Base-by-base conservation (phyloP, 306 rosid genomes). In the Ammopiptanthus mongolicus region DNA sequence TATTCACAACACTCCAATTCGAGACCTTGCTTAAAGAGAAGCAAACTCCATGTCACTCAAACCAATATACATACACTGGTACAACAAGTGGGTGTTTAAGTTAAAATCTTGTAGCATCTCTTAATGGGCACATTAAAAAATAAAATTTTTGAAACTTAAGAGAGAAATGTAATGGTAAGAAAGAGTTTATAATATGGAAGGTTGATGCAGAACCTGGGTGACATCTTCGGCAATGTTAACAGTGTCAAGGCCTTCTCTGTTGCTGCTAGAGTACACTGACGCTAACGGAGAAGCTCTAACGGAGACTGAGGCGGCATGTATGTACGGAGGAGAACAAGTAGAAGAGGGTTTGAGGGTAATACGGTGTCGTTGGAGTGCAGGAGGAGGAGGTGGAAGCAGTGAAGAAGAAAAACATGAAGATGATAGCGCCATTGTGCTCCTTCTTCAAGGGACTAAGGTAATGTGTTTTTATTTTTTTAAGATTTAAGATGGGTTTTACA, bases 181-280 rank as follows among this genome's bases (percentile, higher is more conserved):
- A 4, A 41, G 39, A 59, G 50, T 23, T 23, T 11, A 41, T 41
- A 10, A 41, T 2, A 9, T 41, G 10, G 10, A 2, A 13, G 29
- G 29, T 42, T 1, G 36, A 23, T 18, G n/a, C 19, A 25, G 50
- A 74, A 95, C 98, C 96, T 95, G 93, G 60, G 98, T 90, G 46
- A 91, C 98, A 65, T 95, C 89, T 56, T 95, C 95, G 18, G 97
- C 98, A 65, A 95, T 95, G 84, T 95, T 95, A 55, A 90, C 96
- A 14, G 97, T 34, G 73, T 88, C 95, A 55, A 87, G 84, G 5
- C 83, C 95, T 69, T 87, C 84, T 51, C 89, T 76, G 76, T 69
- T n/a, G n/a, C n/a, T 23, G 80, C 47, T 19, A 31, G 90, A 71
- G 84, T 59, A 67, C 22, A 81, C 58, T 29, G 41, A 18, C 34